phyloP scores from a whole-genome alignment of 2,329 filamentous ascomycete species.

The Bertia moriformis region DNA sequence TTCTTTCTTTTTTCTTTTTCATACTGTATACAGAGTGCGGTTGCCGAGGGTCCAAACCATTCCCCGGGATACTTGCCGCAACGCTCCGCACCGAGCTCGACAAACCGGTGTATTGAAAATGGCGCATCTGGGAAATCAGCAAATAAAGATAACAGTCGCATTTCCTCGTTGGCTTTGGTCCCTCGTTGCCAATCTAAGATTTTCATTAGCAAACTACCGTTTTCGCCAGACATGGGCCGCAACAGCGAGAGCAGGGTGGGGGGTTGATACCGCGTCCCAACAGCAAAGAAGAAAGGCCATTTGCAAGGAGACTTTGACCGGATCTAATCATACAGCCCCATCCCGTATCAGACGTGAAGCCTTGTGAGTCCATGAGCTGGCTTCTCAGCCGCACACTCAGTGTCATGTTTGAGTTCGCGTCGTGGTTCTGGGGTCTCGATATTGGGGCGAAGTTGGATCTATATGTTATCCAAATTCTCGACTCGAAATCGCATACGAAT shows the following conservation, averaged over 20 bases:
- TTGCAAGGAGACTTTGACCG: slow-evolving; percentile 83
- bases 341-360: slow-evolving; percentile 84
- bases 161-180: slow-evolving; percentile 42
- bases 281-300: slow-evolving; percentile 58
- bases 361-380: slow-evolving; percentile 61
- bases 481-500: slow-evolving; percentile 87
- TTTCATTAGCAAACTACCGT: slow-evolving; percentile 8
- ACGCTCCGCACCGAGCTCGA: slow-evolving; percentile 68
- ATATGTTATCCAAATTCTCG: slow-evolving; percentile 91
- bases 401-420: slow-evolving; percentile 58
- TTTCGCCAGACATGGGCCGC: slow-evolving; percentile 8
- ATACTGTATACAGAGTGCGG: slow-evolving; percentile 88
- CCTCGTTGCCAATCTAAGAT: slow-evolving; percentile 62
- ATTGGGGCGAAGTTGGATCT: slow-evolving; percentile 76
- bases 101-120: slow-evolving; percentile 91
- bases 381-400: slow-evolving; percentile 72
- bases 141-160: slow-evolving; percentile 63
- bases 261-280: slow-evolving; percentile 58
- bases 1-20: too few species aligned
- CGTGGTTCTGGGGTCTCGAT: slow-evolving; percentile 61
- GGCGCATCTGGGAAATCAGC: slow-evolving; percentile 75
- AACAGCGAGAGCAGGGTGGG: slow-evolving; percentile 4
- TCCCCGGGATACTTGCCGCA: slow-evolving; percentile 93
- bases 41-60: slow-evolving; percentile 98
- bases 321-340: slow-evolving; percentile 99